Evolutionary conservation across 2,329 filamentous ascomycete genomes (phyloP).

Genomic region (Calonectria fujianensis): DNA sequence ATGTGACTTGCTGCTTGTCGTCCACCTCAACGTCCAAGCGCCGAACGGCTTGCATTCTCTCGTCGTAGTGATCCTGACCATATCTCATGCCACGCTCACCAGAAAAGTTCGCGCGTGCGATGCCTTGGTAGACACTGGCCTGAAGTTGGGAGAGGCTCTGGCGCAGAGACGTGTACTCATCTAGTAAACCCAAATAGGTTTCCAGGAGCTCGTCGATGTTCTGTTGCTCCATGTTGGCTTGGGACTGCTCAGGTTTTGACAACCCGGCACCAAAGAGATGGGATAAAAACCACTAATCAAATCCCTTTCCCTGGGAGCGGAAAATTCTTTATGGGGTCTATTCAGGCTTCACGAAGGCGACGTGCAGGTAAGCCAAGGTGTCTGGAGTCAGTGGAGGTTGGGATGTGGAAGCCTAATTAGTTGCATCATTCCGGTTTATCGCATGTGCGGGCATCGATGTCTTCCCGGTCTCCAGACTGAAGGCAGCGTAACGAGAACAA

Average conservation of each 20-base stretch:
- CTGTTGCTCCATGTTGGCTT: slow-evolving; percentile 54
- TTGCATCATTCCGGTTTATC: slow-evolving; percentile 47
- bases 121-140: slow-evolving; percentile 72
- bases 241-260: neutral
- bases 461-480: neutral
- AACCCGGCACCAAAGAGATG: neutral
- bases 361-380: slow-evolving; percentile 25
- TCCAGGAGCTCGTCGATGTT: slow-evolving; percentile 78
- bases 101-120: slow-evolving; percentile 86
- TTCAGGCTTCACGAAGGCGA: neutral
- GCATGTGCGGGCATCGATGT: slow-evolving; percentile 33
- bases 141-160: slow-evolving; percentile 72
- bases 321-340: neutral
- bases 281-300: neutral
- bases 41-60: slow-evolving; percentile 79
- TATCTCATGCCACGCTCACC: slow-evolving; percentile 79
- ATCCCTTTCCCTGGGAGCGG: neutral
- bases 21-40: slow-evolving; percentile 58
- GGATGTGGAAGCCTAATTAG: slow-evolving; percentile 40
- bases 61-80: slow-evolving; percentile 83
- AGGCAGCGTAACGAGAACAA: neutral
- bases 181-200: slow-evolving; percentile 78
- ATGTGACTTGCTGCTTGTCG: slow-evolving; percentile 44
- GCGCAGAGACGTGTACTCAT: slow-evolving; percentile 79
- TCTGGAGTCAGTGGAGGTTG: slow-evolving; percentile 25